Conservation (phyloP, 2,329 filamentous ascomycete species). For the Botrytis porri region DNA sequence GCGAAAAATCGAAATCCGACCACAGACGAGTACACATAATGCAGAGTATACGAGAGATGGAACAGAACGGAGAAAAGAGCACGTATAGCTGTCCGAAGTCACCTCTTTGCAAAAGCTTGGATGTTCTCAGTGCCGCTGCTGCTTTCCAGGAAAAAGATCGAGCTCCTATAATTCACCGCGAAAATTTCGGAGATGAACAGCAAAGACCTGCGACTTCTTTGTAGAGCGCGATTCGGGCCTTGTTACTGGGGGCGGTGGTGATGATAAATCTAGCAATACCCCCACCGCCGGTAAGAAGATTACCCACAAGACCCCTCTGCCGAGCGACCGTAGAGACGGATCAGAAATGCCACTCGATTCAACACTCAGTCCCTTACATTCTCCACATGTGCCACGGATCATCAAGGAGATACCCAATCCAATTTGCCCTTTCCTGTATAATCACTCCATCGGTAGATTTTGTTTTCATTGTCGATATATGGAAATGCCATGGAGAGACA, state of each 20-base stretch:
- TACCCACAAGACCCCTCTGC: neutral
- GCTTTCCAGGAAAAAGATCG: neutral
- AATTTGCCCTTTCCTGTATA: neutral
- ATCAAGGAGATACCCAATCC: too few relatives aligned
- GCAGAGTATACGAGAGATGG: neutral
- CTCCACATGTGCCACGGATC: neutral
- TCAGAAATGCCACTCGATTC: neutral
- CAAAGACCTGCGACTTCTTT: neutral
- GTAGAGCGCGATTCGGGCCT: neutral
- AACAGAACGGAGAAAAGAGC: neutral
- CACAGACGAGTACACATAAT: neutral
- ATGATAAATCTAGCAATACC: neutral
- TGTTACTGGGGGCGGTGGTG: rapidly evolving
- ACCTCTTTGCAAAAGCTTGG: neutral
- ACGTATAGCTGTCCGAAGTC: neutral
- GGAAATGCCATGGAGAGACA: constrained; percentile 5
- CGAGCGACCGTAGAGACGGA: neutral
- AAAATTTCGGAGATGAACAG: neutral
- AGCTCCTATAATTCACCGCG: neutral
- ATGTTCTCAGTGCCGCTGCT: neutral
- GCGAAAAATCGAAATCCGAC: neutral
- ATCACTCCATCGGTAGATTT: neutral
- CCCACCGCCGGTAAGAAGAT: neutral
- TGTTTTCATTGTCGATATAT: constrained; percentile 10
- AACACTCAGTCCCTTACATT: neutral